Evolutionary conservation across 768 basidiomycete species (phyloP), one percentile per base, ranked within the genome.

Genomic region (Auricularia heimuer): DNA sequence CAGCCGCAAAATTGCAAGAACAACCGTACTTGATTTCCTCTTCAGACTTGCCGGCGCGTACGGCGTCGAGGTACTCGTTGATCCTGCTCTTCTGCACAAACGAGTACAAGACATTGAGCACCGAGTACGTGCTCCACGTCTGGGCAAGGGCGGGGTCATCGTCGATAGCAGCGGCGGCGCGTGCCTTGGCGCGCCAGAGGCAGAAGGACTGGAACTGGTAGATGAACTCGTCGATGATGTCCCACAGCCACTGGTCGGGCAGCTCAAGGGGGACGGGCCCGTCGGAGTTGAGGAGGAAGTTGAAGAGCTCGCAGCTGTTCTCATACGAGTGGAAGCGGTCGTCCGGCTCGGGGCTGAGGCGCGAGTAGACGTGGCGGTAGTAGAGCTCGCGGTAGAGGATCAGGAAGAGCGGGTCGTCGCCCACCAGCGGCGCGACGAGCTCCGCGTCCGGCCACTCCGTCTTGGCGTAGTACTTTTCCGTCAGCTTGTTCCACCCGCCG

Each of bases 371-470:
- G 72, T 97, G 95, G 62, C 78, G 88, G 75, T 92, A 95, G 76
- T 94, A 94, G 11, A 97, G 83, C 74, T 98, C 95, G 69, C 95
- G 90, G 77, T 99, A 98, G 16, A 99, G 85, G 64, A 96, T 94
- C 51, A 98, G 82, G 81, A 99, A 99, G 63, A 98, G 90, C 64
- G 90, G 92, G 76, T 98, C 91, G 75, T 97, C 92, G 72, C 94
- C 89, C 64, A 98, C 94, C 68, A 99, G 80, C 4, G 94, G 94
- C 3, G 94, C 90, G 71, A 99, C 93, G 66, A 93, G 78, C 78
- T 99, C 96, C 4, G 94, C 94, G 73, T 98, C 94, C 0, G 96
- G 96, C 96, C 96, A 98, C 74, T 99, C 96, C 2, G 86, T 87
- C 74, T 89, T 92, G 4, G 92, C 75, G 71, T 97, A 99, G 79